Evolutionary conservation across 257 asterid genomes (phyloP).

Genomic region (Fraxinus pennsylvanica): DNA sequence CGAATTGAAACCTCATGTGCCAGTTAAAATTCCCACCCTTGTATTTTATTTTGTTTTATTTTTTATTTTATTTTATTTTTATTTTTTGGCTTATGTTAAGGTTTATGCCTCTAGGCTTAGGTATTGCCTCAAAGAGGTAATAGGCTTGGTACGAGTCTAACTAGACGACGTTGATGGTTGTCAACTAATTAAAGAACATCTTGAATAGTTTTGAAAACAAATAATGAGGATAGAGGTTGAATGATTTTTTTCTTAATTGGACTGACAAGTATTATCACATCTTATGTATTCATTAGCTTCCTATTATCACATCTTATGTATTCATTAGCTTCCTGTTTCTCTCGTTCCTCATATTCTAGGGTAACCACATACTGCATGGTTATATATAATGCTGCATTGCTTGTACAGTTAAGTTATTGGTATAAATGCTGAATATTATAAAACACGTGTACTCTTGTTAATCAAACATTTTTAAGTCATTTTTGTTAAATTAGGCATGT

Average conservation of each 20-base stretch:
- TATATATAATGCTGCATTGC: background rate
- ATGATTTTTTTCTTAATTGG: background rate
- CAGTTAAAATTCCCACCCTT: too few species aligned
- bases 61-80: too few species aligned
- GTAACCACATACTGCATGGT: background rate
- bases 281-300: background rate
- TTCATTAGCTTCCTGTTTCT: background rate
- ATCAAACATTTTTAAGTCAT: background rate
- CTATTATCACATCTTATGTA: background rate
- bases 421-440: background rate
- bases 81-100: background rate
- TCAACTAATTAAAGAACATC: background rate
- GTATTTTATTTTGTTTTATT: background rate
- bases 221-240: background rate
- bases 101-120: background rate
- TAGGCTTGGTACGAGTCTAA: background rate
- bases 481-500: background rate
- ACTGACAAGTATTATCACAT: background rate
- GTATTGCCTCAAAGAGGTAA: background rate
- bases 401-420: background rate
- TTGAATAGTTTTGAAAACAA: background rate
- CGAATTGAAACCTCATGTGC: too few species aligned
- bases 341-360: background rate
- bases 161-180: background rate
- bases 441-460: background rate